Evolutionary conservation across 768 basidiomycete genomes (phyloP), one percentile per base, ranked within the genome.

Genomic region (Agrocybe praecox): DNA sequence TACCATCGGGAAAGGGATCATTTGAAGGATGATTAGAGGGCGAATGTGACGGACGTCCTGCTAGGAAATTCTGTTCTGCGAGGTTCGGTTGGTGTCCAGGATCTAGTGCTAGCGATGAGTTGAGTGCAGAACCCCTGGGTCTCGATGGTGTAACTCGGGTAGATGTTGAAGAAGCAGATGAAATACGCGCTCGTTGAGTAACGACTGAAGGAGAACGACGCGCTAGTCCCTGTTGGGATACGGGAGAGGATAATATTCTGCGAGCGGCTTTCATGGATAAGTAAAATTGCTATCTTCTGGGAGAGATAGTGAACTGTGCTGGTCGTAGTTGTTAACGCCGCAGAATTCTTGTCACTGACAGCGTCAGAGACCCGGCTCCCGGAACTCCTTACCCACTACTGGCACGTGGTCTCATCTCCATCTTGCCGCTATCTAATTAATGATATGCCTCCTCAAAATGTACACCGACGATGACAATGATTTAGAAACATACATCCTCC

Each of bases 401-500:
- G 23, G 17, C 58, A 60, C 59, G 56, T 62, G 61, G 59, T 51
- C 53, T 34, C 46, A 17, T 42, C n/a, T 40, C n/a, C 5, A 40
- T 40, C 36, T 40, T 12, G 12, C 14, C 36, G 3, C 5, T 5
- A 40, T 6, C 6, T 6, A 14, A 3, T 40, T 12, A 40, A 2
- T 46, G 19, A 6, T 19, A 21, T 23, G 32, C 46, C 34, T 53
- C 47, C 29, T 43, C 42, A 21, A 43, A 34, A 60, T 63, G 58
- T 24, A 46, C 52, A 45, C 21, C 57, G 44, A 53, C 46, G 53
- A 70, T 65, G 60, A 68, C 65, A 69, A 72, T 55, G 87, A 90
- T 47, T 49, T 55, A 36, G 65, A 65, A 40, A 63, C 64, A 0
- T 92, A 90, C 69, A 73, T 94, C 26, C 77, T 94, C 17, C 82